phyloP scores from a whole-genome alignment of 345 rosid genomes.

The Kernera saxatilis region DNA sequence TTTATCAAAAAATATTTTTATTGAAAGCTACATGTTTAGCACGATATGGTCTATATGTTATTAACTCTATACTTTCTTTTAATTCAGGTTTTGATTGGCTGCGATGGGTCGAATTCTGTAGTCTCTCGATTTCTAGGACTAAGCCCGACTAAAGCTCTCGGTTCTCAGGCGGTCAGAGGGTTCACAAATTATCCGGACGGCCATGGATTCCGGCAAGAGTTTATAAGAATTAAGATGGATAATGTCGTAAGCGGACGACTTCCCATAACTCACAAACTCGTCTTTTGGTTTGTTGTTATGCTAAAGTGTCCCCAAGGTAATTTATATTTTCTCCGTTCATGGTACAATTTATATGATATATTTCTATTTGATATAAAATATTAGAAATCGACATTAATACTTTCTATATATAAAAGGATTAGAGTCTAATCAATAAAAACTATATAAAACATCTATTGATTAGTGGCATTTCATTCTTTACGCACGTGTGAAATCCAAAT shows the following conservation, averaged over 20 bases:
- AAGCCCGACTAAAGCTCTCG: conserved; percentile 26
- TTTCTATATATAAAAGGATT: too few relatives aligned
- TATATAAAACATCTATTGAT: background rate
- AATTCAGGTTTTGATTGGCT: conserved; percentile 41
- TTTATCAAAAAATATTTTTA: background rate
- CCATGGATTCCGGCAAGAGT: conserved; percentile 27
- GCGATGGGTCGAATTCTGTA: conserved; percentile 50
- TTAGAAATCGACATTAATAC: too few relatives aligned
- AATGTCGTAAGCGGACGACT: conserved; percentile 27
- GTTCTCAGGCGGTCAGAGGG: conserved; percentile 35
- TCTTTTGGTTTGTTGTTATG: conserved; percentile 39
- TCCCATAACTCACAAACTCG: conserved; percentile 33
- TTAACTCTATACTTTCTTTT: background rate
- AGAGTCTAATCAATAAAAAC: too few relatives aligned
- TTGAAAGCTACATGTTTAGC: conserved; percentile 10
- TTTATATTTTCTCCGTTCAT: background rate
- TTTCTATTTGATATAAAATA: too few relatives aligned
- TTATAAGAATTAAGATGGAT: conserved; percentile 18
- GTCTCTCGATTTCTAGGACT: conserved; percentile 37
- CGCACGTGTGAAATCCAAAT: too few relatives aligned
- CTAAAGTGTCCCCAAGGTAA: conserved; percentile 19
- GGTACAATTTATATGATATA: background rate
- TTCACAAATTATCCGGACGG: conserved; percentile 37
- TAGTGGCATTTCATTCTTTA: background rate
- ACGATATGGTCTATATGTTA: background rate